Percentiles rank a stretch among this genome's conserved stretches.
phyloP scores from a whole-genome alignment of 78 protist genomes.

The Dictyostelium firmibasis region DNA sequence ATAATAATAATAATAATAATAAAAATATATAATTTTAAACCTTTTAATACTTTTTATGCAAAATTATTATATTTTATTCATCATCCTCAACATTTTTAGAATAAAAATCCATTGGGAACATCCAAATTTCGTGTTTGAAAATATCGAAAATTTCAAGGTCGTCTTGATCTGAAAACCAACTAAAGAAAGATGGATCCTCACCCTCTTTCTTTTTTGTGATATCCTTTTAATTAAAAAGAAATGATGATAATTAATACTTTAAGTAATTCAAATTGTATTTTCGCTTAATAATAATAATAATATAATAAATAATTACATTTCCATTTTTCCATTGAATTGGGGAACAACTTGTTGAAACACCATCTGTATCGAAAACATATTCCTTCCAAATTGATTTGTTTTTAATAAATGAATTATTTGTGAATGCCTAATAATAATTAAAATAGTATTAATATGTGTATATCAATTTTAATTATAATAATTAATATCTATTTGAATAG shows the following conservation, averaged over 20 bases:
- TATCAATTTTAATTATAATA: no score
- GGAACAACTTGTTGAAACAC: not conserved
- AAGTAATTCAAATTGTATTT: no score
- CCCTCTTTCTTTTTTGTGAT: constrained; percentile 17
- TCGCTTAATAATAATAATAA: not conserved
- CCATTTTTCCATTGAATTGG: constrained; percentile 59
- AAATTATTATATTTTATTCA: no score
- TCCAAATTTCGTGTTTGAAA: constrained; percentile 44
- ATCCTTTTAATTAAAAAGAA: no score
- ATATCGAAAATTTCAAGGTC: constrained; percentile 16
- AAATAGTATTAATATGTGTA: not conserved
- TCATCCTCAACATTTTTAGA: not conserved
- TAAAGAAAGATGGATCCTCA: constrained; percentile 33
- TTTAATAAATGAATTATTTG: constrained; percentile 4
- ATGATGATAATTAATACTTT: no score
- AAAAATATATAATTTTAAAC: not conserved
- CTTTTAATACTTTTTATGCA: no score
- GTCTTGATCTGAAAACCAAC: constrained; percentile 52
- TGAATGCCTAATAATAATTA: not conserved
- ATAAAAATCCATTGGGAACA: constrained; percentile 5
- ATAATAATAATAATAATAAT: no score
- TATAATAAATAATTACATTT: not conserved
- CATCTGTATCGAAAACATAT: constrained; percentile 2
- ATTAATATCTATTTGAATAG: no score
- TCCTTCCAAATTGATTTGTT: constrained; percentile 37